Evolutionary conservation across 768 basidiomycete genomes (phyloP), one percentile per base, ranked within the genome.

Genomic region (Kwoniella mangroviensis): DNA sequence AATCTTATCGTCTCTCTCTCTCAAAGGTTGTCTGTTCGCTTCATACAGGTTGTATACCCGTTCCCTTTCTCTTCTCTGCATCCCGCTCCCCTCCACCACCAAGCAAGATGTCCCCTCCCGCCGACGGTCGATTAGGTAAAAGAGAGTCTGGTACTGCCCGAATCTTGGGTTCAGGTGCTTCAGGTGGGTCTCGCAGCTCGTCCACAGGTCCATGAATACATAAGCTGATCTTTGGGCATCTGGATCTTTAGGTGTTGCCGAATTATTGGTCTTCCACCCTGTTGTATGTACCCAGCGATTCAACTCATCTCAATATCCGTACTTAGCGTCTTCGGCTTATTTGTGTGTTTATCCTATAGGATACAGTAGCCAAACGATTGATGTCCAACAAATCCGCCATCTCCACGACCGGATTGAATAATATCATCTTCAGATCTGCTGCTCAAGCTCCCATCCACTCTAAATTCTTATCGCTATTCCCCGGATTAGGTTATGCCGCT

Each of bases 291-390:
- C 49, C 34, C 34, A 7, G 34, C 34, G 9, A 6, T 34, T 7
- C 6, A 34, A 34, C 6, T 34, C 34, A 34, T 34, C 26, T 22
- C 11, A 0, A 13, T 49, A 6, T 49, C 45, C 45, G 19, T 49
- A 52, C 57, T 28, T 12, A 24, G 21, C 63, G 7, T 19, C 51
- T 12, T 41, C 13, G 26, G 34, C 26, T 49, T 43, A 41, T 21
- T n/a, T 22, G 40, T 34, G 4, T 34, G 13, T 19, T n/a, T 68
- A 21, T 2, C 2, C 42, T 40, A 12, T 52, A 83, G 78, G 94
- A 99, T 84, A 99, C 97, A 1, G 90, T 98, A 65, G 94, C 97
- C n/a, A 99, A 99, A 84, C 91, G 96, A 43, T 84, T 99, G 63
- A 99, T 99, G 96, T 95, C 93, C 83, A 97, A 98, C 88, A 94